These are phyloP conservation scores for Hypholoma sublateritium DNA, from an alignment of 768 basidiomycete species.

Conservation along the genomic window DNA sequence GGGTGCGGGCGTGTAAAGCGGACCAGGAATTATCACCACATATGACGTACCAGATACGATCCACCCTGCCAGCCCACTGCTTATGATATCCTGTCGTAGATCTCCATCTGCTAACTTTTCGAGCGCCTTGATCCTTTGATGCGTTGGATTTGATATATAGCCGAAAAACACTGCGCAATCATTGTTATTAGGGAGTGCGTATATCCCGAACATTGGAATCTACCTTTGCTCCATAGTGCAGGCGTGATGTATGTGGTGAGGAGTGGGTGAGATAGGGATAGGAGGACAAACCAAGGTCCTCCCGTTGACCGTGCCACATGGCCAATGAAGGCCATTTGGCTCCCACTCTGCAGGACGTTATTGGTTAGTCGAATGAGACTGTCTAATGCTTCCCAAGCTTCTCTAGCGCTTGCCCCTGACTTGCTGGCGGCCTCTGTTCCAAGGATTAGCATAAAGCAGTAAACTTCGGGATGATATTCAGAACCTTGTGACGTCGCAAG, in stretches of 20 bases:
- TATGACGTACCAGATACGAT: conserved; percentile 26
- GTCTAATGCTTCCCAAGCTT: conserved; percentile 28
- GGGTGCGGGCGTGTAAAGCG: background rate
- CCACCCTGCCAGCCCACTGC: conserved; percentile 31
- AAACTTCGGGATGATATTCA: background rate
- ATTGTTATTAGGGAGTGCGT: too few relatives aligned
- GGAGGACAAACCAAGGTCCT: conserved; percentile 32
- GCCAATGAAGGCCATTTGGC: conserved; percentile 31
- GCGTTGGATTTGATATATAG: conserved; percentile 27
- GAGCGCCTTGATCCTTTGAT: conserved; percentile 31
- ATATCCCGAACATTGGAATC: background rate
- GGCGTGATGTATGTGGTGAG: conserved; percentile 13
- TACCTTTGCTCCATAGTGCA: conserved; percentile 31
- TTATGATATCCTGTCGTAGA: conserved; percentile 39
- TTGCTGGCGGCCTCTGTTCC: background rate
- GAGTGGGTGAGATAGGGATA: conserved; percentile 34
- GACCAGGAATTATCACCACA: background rate
- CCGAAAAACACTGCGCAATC: conserved; percentile 25
- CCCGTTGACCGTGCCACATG: conserved; percentile 29
- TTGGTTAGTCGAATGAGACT: conserved; percentile 21
- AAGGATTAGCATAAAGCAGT: background rate
- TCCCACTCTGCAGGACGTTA: conserved; percentile 18
- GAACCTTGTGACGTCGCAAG: conserved; percentile 16
- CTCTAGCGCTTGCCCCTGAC: conserved; percentile 10
- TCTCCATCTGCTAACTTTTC: conserved; percentile 21